Percentiles rank a stretch among this genome's conserved stretches.
Evolutionary conservation across 2,329 filamentous ascomycete species (phyloP).

Genomic region (Trichoderma sp.): DNA sequence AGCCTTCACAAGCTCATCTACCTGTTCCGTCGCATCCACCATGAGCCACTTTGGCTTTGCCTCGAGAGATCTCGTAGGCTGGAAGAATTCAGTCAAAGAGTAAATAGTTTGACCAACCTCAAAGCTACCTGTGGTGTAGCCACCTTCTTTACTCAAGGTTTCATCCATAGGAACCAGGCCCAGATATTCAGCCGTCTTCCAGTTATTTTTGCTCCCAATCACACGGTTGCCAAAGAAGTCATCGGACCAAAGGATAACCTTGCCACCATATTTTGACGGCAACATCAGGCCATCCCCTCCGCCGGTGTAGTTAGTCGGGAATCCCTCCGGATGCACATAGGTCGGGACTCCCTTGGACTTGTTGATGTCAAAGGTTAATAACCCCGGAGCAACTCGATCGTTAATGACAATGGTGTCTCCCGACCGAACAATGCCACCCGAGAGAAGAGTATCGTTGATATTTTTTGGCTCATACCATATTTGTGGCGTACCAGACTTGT

Average conservation of each 20-base stretch:
- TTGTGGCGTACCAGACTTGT: not conserved
- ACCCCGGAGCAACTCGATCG: not conserved
- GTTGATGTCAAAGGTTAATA: not conserved
- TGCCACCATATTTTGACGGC: not conserved
- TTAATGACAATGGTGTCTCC: not conserved
- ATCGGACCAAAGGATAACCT: not conserved
- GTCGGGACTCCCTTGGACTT: not conserved
- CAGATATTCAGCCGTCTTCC: not conserved
- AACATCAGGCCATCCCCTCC: not conserved
- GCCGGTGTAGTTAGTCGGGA: not conserved
- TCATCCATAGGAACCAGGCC: not conserved
- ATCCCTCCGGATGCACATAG: not conserved
- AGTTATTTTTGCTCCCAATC: not conserved
- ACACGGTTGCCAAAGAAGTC: not conserved
- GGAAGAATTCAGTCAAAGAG: not conserved
- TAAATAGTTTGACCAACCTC: not conserved
- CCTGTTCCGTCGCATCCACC: not conserved
- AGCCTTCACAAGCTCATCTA: not conserved
- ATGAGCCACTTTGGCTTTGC: not conserved
- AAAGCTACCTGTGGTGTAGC: not conserved
- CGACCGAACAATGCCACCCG: not conserved
- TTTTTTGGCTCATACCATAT: not conserved
- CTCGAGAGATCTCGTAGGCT: not conserved
- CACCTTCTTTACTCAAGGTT: not conserved
- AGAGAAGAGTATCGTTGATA: not conserved